Evolutionary conservation across 176 grass and related monocot genomes (phyloP).

Genomic region (Aegilops bicornis): DNA sequence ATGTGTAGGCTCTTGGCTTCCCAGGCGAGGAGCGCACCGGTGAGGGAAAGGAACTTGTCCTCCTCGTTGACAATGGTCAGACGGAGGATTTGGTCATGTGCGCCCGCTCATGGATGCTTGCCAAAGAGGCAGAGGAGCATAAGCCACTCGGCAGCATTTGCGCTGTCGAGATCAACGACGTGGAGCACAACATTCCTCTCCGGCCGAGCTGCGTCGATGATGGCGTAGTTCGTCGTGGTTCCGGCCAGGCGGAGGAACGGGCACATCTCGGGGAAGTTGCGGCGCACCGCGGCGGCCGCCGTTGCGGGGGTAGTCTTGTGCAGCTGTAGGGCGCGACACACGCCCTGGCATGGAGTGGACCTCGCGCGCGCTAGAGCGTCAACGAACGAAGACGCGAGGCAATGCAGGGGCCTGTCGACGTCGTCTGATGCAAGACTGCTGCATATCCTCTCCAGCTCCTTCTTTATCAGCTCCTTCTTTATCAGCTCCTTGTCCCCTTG

Average conservation of each 20-base stretch:
- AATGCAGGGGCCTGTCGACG: too few species aligned
- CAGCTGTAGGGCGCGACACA: too few species aligned
- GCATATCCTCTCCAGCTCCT: too few species aligned
- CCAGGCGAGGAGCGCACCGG: constrained; percentile 11
- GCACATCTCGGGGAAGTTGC: constrained; percentile 44
- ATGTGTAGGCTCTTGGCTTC: constrained; percentile 46
- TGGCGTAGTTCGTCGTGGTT: constrained; percentile 37
- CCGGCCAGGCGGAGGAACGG: constrained; percentile 55
- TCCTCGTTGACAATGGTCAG: constrained; percentile 43
- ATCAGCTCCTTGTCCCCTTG: too few species aligned
- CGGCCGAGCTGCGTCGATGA: constrained; percentile 34
- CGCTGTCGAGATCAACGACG: constrained; percentile 56
- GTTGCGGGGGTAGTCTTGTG: too few species aligned
- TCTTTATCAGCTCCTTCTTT: too few species aligned
- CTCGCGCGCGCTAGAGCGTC: too few species aligned
- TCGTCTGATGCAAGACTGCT: too few species aligned
- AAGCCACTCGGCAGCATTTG: constrained; percentile 45
- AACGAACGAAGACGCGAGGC: too few species aligned
- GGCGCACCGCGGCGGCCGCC: too few species aligned
- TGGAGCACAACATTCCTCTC: constrained; percentile 34
- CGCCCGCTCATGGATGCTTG: neutral
- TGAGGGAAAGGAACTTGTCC: constrained; percentile 30
- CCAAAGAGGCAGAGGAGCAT: constrained; percentile 47
- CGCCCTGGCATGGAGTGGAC: too few species aligned
- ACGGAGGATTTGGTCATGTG: constrained; percentile 7